Evolutionary conservation across 2,329 filamentous ascomycete genomes (phyloP).

Genomic region (Calonectria honghensis): DNA sequence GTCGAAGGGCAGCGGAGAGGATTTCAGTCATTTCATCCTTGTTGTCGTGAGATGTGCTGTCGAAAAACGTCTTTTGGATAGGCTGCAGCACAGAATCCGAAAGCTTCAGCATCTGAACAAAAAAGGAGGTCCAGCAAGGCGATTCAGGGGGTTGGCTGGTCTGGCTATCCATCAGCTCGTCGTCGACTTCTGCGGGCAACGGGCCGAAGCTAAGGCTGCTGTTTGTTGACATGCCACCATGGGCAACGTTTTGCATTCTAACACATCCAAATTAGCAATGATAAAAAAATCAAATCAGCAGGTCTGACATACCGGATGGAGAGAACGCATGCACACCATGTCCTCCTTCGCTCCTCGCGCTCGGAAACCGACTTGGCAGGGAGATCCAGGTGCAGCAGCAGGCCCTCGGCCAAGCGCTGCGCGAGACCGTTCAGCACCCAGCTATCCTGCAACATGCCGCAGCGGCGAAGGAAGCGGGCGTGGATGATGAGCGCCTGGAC

Average conservation of each 20-base stretch:
- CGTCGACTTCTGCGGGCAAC: constrained; percentile 51
- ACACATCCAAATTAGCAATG: neutral
- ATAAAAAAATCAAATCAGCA: too few species aligned
- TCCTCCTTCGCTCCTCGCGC: constrained; percentile 51
- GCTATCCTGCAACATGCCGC: constrained; percentile 47
- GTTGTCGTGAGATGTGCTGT: neutral
- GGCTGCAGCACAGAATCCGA: constrained; percentile 49
- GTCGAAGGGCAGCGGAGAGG: constrained; percentile 43
- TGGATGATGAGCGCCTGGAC: constrained; percentile 54
- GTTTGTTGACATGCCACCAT: constrained; percentile 36
- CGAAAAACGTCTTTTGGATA: constrained; percentile 45
- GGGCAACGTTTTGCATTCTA: constrained; percentile 48
- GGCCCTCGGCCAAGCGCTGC: constrained; percentile 51
- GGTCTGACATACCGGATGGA: constrained; percentile 43
- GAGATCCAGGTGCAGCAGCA: constrained; percentile 50
- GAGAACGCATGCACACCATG: constrained; percentile 52
- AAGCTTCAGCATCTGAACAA: constrained; percentile 48
- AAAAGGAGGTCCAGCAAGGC: constrained; percentile 51
- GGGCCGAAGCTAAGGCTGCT: constrained; percentile 41
- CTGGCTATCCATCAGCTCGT: constrained; percentile 49
- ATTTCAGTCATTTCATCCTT: constrained; percentile 40
- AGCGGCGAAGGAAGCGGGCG: constrained; percentile 49
- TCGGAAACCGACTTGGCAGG: constrained; percentile 49
- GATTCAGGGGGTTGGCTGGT: constrained; percentile 45
- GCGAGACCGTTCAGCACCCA: constrained; percentile 53